Evolutionary conservation across 176 grass and related monocot genomes (phyloP).

Genomic region (Melocanna baccifera): DNA sequence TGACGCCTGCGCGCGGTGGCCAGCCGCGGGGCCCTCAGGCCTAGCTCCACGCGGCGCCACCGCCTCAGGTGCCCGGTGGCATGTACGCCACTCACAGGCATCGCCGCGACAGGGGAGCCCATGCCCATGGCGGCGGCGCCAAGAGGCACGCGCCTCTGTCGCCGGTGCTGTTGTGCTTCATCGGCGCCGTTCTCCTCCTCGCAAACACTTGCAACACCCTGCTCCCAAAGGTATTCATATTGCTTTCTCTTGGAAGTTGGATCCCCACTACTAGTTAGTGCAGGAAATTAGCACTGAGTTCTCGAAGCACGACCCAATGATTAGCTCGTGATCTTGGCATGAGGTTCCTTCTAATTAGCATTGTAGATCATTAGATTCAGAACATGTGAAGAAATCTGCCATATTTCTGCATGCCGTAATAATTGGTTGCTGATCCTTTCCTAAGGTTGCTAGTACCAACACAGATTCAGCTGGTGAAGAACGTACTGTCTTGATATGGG

Average conservation of each 20-base stretch:
- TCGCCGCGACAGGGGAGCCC: background rate
- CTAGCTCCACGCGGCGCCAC: background rate
- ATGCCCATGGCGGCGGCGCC: background rate
- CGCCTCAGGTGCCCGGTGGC: background rate
- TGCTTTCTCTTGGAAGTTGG: background rate
- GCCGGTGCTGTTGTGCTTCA: background rate
- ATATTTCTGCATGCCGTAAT: background rate
- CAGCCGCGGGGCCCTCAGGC: background rate
- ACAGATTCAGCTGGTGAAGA: background rate
- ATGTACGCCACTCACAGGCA: background rate
- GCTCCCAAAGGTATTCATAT: slow-evolving; percentile 35
- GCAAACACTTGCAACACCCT: background rate
- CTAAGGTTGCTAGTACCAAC: background rate
- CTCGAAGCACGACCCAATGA: background rate
- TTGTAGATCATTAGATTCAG: background rate
- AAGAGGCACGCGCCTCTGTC: background rate
- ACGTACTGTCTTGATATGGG: background rate
- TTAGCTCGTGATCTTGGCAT: background rate
- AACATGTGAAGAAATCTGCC: background rate
- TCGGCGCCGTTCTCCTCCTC: background rate
- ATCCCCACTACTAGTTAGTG: background rate
- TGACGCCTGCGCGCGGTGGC: background rate
- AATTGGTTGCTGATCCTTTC: background rate
- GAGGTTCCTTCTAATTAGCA: no score
- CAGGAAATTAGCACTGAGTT: background rate